Evolutionary conservation across 192 early-diverging fungal species (phyloP).

Genomic region (Linnemannia schmuckeri): DNA sequence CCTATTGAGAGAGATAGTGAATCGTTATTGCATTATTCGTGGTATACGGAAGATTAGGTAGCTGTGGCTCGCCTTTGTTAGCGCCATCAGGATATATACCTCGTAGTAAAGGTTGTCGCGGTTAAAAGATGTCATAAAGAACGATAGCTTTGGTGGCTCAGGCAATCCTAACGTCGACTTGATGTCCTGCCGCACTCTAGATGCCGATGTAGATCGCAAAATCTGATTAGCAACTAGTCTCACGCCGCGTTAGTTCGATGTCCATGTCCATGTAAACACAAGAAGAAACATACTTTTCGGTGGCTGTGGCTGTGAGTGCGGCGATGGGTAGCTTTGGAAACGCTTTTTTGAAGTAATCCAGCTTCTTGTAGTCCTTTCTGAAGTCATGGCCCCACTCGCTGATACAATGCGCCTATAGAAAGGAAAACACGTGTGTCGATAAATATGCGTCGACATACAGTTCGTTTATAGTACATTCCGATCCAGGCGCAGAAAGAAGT

Average conservation of each 20-base stretch:
- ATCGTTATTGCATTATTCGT: not conserved
- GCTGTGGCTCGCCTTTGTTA: not conserved
- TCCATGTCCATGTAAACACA: not conserved
- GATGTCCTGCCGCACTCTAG: constrained; percentile 41
- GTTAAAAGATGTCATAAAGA: constrained; percentile 41
- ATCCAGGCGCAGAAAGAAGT: not conserved
- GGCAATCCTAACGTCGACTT: constrained; percentile 24
- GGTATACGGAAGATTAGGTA: not conserved
- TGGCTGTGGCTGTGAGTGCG: constrained; percentile 95
- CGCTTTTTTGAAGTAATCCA: constrained; percentile 69
- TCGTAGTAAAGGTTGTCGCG: constrained; percentile 47
- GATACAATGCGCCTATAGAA: constrained; percentile 87
- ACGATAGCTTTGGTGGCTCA: constrained; percentile 16
- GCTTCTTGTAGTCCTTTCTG: constrained; percentile 67
- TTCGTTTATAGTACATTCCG: not conserved
- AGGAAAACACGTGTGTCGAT: not conserved
- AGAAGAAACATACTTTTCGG: constrained; percentile 64
- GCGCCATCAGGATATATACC: not conserved
- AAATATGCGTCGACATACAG: not conserved
- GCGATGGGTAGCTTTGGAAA: constrained; percentile 88
- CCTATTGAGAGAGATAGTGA: not conserved
- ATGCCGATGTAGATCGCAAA: not conserved
- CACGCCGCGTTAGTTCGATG: not conserved
- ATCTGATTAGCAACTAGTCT: not conserved
- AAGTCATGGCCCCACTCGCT: constrained; percentile 99